Evolutionary conservation across 176 grass and related monocot genomes (phyloP), one percentile per base, ranked within the genome.

Genomic region (Panicum miliaceum): DNA sequence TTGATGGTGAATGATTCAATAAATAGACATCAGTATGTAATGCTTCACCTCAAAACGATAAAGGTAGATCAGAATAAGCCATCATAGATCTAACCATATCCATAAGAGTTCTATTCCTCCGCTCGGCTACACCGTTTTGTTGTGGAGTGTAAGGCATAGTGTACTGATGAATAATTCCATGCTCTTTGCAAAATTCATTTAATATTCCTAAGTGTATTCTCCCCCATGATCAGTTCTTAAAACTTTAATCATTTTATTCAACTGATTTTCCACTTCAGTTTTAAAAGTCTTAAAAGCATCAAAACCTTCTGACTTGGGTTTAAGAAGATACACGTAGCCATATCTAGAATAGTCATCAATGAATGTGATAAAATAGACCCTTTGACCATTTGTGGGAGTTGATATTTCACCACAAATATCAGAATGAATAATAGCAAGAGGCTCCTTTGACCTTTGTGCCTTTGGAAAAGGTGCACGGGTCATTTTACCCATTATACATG

Each of bases 251-350:
- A 43, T 83, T 20, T 35, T 73, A 62, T 73, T 73, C 0, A 83
- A 46, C 22, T 83, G 41, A 82, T 73, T 62, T 59, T 82, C 8
- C 19, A 37, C 81, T 73, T 73, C 19, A 35, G 26, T 46, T 46
- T 73, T 73, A 61, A 62, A 73, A n/a, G 2, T 6, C 12, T 82
- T 82, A 8, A 73, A 73, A 2, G 47, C 42, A 35, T 73, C 67
- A 73, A 73, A 82, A 23, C 68, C 81, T 63, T 82, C 3, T 0
- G 77, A 80, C 26, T 80, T 68, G 20, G 26, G 78, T 81, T 81
- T 81, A 5, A 81, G 0, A 9, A 81, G 32, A 81, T 68, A 68
- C 6, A 81, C 22, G 37, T 68, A 81, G 12, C 34, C 12, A 67
- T 26, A 81, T 67, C 64, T 68, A 12, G 69, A 83, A 60, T 36